A percentile compares a stretch with the other conserved stretches of the same genome.
phyloP scores from a whole-genome alignment of 2,329 filamentous ascomycete genomes.

The Grosmannia serpens region DNA sequence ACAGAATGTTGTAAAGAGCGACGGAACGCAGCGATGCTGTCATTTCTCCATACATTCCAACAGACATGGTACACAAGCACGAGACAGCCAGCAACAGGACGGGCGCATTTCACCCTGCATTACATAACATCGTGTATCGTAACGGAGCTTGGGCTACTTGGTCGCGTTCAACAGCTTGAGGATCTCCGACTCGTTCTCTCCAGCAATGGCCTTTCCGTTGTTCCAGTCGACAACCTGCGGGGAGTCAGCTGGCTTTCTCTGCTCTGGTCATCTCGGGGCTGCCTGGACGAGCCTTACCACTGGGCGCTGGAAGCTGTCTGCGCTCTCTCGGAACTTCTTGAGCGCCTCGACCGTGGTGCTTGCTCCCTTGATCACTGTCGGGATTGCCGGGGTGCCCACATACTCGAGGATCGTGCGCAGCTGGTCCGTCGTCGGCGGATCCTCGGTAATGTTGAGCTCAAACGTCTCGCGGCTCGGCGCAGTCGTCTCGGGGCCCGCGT shows the following conservation, averaged over 20 bases:
- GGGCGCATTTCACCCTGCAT: neutral
- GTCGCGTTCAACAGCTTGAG: conserved; percentile 59
- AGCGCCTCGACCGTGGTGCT: conserved; percentile 65
- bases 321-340: conserved; percentile 61
- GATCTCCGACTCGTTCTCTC: conserved; percentile 80
- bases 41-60: neutral
- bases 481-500: conserved; percentile 30
- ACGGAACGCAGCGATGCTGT: neutral
- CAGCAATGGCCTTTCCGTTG: conserved; percentile 68
- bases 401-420: conserved; percentile 26
- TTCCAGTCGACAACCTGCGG: conserved; percentile 75
- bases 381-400: conserved; percentile 51
- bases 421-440: conserved; percentile 47
- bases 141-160: neutral
- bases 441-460: conserved; percentile 48
- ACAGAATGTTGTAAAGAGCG: neutral
- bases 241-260: conserved; percentile 6
- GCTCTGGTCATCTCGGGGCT: neutral
- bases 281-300: conserved; percentile 45
- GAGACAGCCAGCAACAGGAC: neutral
- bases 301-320: conserved; percentile 59
- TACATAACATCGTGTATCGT: neutral
- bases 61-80: neutral
- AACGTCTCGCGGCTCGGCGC: conserved; percentile 51
- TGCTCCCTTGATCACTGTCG: conserved; percentile 60